Percentiles rank a stretch among this genome's conserved stretches.
phyloP scores from a whole-genome alignment of 208 protist genomes.

The Trypanosoma vivax region DNA sequence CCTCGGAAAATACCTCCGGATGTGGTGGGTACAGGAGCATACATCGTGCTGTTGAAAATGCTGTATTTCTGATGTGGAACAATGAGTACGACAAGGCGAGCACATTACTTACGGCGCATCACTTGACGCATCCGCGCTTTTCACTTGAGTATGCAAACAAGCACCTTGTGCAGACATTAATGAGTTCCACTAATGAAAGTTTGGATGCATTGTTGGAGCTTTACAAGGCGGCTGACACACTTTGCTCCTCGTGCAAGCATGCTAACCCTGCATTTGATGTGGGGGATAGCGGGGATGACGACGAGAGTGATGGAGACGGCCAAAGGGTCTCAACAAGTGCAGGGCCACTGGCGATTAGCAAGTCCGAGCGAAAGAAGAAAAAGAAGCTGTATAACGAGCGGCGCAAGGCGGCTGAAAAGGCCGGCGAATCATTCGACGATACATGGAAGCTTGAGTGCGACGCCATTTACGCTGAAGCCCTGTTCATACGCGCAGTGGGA shows the following conservation, averaged over 20 bases:
- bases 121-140: slow-evolving; percentile 75
- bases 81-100: slow-evolving; percentile 71
- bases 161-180: slow-evolving; percentile 65
- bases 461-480: slow-evolving; percentile 81
- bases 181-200: slow-evolving; percentile 79
- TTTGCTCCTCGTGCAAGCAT: slow-evolving; percentile 70
- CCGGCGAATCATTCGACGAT: slow-evolving; percentile 48
- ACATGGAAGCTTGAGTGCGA: slow-evolving; percentile 90
- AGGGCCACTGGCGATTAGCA: background rate
- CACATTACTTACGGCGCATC: slow-evolving; percentile 43
- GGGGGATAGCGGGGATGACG: slow-evolving; percentile 27
- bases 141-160: slow-evolving; percentile 79
- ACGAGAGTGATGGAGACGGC: slow-evolving; percentile 18
- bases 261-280: slow-evolving; percentile 56
- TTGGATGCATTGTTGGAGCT: slow-evolving; percentile 59
- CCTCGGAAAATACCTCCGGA: background rate
- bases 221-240: slow-evolving; percentile 70
- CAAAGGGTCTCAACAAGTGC: too few species aligned
- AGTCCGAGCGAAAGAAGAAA: slow-evolving; percentile 26
- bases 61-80: slow-evolving; percentile 77
- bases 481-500: slow-evolving; percentile 71
- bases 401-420: slow-evolving; percentile 44
- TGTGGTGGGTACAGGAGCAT: slow-evolving; percentile 24
- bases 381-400: slow-evolving; percentile 63
- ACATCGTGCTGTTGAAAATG: slow-evolving; percentile 40